Evolutionary conservation across 805 yeast genomes (phyloP).

Genomic region (Cyberlindnera maclurae): DNA sequence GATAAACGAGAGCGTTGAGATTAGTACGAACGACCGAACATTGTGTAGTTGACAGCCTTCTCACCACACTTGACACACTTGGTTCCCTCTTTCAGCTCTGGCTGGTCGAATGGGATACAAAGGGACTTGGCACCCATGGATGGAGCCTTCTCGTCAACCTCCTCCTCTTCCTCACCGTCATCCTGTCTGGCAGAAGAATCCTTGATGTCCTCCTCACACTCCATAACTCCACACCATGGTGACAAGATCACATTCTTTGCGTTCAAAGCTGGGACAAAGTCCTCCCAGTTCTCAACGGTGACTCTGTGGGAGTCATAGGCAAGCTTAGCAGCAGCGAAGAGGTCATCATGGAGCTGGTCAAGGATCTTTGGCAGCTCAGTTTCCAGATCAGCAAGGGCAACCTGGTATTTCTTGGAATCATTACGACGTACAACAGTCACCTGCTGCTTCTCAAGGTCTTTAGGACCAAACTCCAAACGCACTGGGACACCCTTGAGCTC

Average conservation of each 20-base stretch:
- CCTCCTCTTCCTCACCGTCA: slow-evolving; percentile 84
- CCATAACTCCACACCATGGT: slow-evolving; percentile 96
- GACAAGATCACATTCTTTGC: slow-evolving; percentile 83
- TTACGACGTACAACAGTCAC: slow-evolving; percentile 93
- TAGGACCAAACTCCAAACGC: slow-evolving; percentile 94
- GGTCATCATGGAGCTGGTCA: slow-evolving; percentile 71
- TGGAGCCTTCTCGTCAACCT: slow-evolving; percentile 93
- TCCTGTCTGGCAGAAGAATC: slow-evolving; percentile 74
- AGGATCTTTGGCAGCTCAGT: slow-evolving; percentile 65
- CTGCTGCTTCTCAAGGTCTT: slow-evolving; percentile 74
- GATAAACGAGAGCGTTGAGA: not conserved
- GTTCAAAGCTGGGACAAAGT: slow-evolving; percentile 89
- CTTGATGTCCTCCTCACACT: slow-evolving; percentile 96
- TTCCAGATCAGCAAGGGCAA: slow-evolving; percentile 60
- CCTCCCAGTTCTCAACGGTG: slow-evolving; percentile 76
- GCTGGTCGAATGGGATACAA: slow-evolving; percentile 95
- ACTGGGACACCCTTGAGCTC: slow-evolving; percentile 95
- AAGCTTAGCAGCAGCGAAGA: slow-evolving; percentile 74
- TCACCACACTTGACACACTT: slow-evolving; percentile 83
- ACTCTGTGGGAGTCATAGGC: slow-evolving; percentile 81
- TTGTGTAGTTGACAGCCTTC: slow-evolving; percentile 73
- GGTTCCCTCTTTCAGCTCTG: slow-evolving; percentile 67
- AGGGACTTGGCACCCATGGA: slow-evolving; percentile 98
- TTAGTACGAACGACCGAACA: slow-evolving; percentile 96
- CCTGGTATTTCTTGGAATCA: slow-evolving; percentile 64